Base-by-base conservation (phyloP, 805 yeast species). In the Candida coquimbonensis region DNA sequence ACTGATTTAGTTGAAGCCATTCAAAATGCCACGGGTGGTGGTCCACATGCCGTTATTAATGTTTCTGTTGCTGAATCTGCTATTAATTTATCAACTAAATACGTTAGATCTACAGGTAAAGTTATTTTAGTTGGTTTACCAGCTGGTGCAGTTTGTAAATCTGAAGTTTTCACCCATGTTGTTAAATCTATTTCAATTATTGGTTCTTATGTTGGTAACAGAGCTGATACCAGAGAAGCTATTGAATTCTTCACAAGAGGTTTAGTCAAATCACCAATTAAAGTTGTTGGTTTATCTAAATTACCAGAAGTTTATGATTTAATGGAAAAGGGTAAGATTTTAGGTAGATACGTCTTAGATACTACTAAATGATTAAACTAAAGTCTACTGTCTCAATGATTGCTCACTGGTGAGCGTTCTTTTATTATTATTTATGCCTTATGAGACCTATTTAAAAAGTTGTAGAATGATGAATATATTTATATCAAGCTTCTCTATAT, bases 151-250 rank as follows among this genome's bases (percentile, higher is more conserved):
- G 75, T 77, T 64, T 77, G 78, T 56, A 70, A 74, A 51, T 78
- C 87, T 36, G 74, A 78, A 43, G 87, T 87, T 40, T 82, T 85
- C 70, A 69, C 68, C 53, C 78, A 83, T 38, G 93, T 87, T 49
- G 78, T 82, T 56, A 83, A 76, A 66, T 77, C 86, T 39, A 70
- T 83, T 64, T 70, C 72, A 60, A 81, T 87, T 61, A 77, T 72
- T 61, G 95, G 93, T 53, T 84, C 95, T 39, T 83, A 83, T 61
- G 95, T 87, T 51, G 95, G 95, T 55, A 85, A 84, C 78, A 81
- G 93, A 68, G 83, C 83, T 52, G 95, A 87, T 69, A 74, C 91
- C 49, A 75, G 81, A 51, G 89, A 82, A 66, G 88, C 88, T 40
- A 61, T 82, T 47, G 87, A 82, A 57, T 81, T 82, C 74, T 82